A percentile compares a stretch with the other conserved stretches of the same genome.
Evolutionary conservation across 805 yeast species (phyloP).

Genomic region (Starmerella ratchasimensis): DNA sequence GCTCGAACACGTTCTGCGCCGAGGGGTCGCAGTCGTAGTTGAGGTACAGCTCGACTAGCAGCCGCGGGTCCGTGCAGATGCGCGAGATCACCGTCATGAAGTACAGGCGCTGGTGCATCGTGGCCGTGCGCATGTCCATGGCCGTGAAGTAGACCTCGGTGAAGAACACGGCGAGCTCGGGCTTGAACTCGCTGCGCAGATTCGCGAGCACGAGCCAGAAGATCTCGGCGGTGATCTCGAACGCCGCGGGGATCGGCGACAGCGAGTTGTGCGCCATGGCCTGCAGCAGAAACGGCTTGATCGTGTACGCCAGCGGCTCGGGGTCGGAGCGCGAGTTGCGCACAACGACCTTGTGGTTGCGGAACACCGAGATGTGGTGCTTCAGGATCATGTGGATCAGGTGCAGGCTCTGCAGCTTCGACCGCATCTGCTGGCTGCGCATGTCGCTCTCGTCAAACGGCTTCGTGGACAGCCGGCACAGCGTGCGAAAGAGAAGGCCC

Average conservation of each 20-base stretch:
- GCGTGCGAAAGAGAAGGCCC: constrained; percentile 78
- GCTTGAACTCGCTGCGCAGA: constrained; percentile 73
- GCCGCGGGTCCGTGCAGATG: constrained; percentile 75
- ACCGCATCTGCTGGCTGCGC: constrained; percentile 81
- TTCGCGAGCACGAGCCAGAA: constrained; percentile 81
- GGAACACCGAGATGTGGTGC: constrained; percentile 73
- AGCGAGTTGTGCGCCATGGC: constrained; percentile 85
- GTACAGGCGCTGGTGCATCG: constrained; percentile 84
- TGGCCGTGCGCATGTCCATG: constrained; percentile 79
- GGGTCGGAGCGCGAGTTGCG: constrained; percentile 22
- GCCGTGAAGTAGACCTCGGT: constrained; percentile 90
- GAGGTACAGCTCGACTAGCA: constrained; percentile 80
- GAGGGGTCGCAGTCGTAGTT: constrained; percentile 87
- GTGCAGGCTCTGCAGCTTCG: constrained; percentile 78
- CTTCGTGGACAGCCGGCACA: constrained; percentile 86
- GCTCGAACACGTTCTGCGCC: constrained; percentile 69
- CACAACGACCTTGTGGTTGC: constrained; percentile 27
- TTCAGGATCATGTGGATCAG: constrained; percentile 73
- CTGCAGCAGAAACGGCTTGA: constrained; percentile 71
- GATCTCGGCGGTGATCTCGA: constrained; percentile 80
- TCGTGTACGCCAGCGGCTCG: constrained; percentile 53
- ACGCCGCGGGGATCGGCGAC: constrained; percentile 78
- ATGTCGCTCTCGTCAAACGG: constrained; percentile 56
- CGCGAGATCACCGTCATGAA: constrained; percentile 68
- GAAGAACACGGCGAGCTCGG: constrained; percentile 86